Conservation (phyloP, 2,329 filamentous ascomycete genomes). For the Blumeriella jaapii region DNA sequence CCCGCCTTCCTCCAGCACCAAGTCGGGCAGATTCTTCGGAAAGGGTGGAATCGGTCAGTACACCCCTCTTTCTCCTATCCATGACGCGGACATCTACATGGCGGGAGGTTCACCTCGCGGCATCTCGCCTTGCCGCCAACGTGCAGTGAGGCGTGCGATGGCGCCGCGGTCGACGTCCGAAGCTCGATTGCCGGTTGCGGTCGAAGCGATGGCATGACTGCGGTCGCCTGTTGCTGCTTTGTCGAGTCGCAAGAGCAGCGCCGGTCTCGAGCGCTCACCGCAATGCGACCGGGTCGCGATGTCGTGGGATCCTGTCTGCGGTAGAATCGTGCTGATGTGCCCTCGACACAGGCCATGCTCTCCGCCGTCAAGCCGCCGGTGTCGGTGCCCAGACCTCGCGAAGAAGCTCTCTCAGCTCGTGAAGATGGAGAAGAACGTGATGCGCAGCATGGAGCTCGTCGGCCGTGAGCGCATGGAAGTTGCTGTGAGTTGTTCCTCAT, state of each 20-base stretch:
- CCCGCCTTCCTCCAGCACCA: slow-evolving; percentile 82
- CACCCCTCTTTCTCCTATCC: too few species aligned
- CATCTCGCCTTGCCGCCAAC: too few species aligned
- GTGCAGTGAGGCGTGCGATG: too few species aligned
- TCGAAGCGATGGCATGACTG: too few species aligned
- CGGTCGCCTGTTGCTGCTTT: not conserved
- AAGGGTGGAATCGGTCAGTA: slow-evolving; percentile 67
- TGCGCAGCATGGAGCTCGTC: slow-evolving; percentile 94
- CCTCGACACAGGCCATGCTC: slow-evolving; percentile 56
- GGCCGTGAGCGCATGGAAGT: slow-evolving; percentile 97
- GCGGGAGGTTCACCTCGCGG: not conserved
- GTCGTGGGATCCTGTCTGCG: slow-evolving; percentile 1
- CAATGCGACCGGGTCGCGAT: not conserved
- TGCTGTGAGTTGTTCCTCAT: slow-evolving; percentile 54
- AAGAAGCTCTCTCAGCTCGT: slow-evolving; percentile 97
- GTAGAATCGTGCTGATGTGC: slow-evolving; percentile 38
- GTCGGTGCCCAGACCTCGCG: slow-evolving; percentile 71
- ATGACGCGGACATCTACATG: slow-evolving; percentile 27
- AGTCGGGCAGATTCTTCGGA: slow-evolving; percentile 81
- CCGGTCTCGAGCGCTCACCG: not conserved
- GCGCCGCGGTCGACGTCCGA: too few species aligned
- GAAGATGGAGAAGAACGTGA: slow-evolving; percentile 99
- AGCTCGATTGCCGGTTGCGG: too few species aligned
- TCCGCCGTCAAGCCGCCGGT: slow-evolving; percentile 65
- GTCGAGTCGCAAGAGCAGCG: not conserved